Evolutionary conservation across 768 basidiomycete genomes (phyloP).

Genomic region (Lyophyllum shimeji): DNA sequence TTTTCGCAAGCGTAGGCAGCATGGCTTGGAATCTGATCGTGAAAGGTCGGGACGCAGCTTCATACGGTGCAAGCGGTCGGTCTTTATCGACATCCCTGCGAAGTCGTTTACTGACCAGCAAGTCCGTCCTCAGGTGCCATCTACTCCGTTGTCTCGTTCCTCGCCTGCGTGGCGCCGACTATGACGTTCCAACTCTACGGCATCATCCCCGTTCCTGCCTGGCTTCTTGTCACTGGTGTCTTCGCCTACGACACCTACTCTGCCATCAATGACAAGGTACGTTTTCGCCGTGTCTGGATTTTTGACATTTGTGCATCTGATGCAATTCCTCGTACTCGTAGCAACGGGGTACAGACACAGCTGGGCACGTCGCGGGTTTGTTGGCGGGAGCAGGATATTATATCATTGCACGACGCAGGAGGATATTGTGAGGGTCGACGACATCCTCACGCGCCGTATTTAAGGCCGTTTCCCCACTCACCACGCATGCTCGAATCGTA

Average conservation of each 20-base stretch:
- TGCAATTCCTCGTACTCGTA: conserved; percentile 20
- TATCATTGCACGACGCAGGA: conserved; percentile 40
- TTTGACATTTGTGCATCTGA: background rate
- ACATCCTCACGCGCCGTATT: background rate
- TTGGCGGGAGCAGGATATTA: conserved; percentile 63
- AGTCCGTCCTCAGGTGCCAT: conserved; percentile 59
- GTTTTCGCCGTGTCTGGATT: conserved; percentile 8
- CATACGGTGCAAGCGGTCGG: conserved; percentile 77
- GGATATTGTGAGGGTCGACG: conserved; percentile 23
- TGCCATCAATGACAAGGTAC: conserved; percentile 38
- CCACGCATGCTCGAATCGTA: background rate
- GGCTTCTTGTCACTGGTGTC: conserved; percentile 68
- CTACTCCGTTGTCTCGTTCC: conserved; percentile 67
- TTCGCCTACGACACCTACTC: conserved; percentile 60
- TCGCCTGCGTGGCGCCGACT: conserved; percentile 68
- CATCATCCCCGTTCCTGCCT: conserved; percentile 78
- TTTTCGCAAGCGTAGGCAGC: conserved; percentile 51
- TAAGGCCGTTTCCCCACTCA: background rate
- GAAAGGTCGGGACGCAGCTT: conserved; percentile 34
- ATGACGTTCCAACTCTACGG: conserved; percentile 71
- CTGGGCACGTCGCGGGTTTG: conserved; percentile 71
- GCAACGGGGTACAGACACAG: conserved; percentile 55
- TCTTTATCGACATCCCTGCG: background rate
- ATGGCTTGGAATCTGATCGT: conserved; percentile 46
- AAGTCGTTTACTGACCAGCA: background rate